A percentile compares a stretch with the other conserved stretches of the same genome.
Conservation (phyloP, 2,329 filamentous ascomycete genomes). For the Penicillium italicum region DNA sequence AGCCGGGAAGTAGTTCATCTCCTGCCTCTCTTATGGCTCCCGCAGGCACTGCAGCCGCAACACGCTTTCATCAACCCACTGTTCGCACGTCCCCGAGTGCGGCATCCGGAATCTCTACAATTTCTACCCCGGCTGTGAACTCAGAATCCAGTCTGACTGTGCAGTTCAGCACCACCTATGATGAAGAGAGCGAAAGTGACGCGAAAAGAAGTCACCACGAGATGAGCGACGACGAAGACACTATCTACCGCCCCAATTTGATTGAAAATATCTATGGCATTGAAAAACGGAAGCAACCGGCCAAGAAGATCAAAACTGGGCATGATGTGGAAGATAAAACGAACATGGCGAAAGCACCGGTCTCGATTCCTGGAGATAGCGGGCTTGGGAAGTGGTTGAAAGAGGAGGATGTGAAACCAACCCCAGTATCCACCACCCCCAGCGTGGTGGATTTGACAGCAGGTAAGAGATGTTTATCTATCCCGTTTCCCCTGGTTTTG, state of each 20-base stretch:
- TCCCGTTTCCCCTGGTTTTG: neutral
- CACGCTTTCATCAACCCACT: slow-evolving; percentile 15
- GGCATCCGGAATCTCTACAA: slow-evolving; percentile 14
- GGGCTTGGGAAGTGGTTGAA: slow-evolving; percentile 64
- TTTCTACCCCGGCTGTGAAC: slow-evolving; percentile 19
- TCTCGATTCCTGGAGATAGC: slow-evolving; percentile 51
- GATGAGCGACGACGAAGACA: slow-evolving; percentile 32
- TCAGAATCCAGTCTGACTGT: slow-evolving; percentile 24
- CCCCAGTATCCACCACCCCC: slow-evolving; percentile 50
- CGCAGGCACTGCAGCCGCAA: slow-evolving; percentile 24
- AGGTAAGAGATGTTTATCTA: slow-evolving; percentile 22
- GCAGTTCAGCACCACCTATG: slow-evolving; percentile 28
- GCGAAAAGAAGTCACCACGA: slow-evolving; percentile 32
- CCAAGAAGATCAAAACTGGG: slow-evolving; percentile 62
- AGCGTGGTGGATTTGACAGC: slow-evolving; percentile 46
- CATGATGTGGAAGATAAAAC: slow-evolving; percentile 45
- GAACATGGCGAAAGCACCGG: slow-evolving; percentile 40
- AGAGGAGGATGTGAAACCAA: slow-evolving; percentile 50
- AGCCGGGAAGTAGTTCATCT: slow-evolving; percentile 16
- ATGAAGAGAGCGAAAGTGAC: slow-evolving; percentile 25
- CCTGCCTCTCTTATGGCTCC: slow-evolving; percentile 21
- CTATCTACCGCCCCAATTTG: slow-evolving; percentile 39
- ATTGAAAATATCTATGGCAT: slow-evolving; percentile 76
- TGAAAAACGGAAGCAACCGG: slow-evolving; percentile 61
- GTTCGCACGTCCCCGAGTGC: slow-evolving; percentile 18